Conservation (phyloP, 2,329 filamentous ascomycete species). For the Phaeosphaeriaceae sp. region DNA sequence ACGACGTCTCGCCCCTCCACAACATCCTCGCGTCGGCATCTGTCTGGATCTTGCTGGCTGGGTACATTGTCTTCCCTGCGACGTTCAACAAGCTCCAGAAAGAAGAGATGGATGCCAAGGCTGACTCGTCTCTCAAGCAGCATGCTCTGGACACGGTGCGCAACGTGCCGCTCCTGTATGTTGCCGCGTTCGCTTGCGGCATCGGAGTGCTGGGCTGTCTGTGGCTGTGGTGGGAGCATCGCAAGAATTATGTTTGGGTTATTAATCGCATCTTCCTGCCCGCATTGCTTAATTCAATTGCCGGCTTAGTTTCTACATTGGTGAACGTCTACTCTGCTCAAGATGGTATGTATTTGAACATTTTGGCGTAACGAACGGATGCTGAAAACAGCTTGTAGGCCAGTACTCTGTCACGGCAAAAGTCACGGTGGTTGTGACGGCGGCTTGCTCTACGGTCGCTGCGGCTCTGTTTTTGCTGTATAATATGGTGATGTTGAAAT, state of each 20-base stretch:
- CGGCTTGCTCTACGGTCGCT: constrained; percentile 44
- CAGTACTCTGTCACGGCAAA: constrained; percentile 50
- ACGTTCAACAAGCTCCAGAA: constrained; percentile 58
- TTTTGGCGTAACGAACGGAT: not conserved
- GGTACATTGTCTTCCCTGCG: constrained; percentile 61
- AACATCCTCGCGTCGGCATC: constrained; percentile 57
- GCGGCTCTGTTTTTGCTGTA: constrained; percentile 45
- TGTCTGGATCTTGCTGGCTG: constrained; percentile 60
- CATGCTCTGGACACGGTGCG: constrained; percentile 40
- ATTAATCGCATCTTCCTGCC: constrained; percentile 60
- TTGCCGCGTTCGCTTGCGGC: constrained; percentile 54
- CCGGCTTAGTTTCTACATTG: constrained; percentile 59
- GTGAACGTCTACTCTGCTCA: constrained; percentile 60
- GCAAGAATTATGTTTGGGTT: constrained; percentile 62
- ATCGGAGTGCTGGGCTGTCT: constrained; percentile 52
- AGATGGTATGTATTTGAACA: constrained; percentile 42
- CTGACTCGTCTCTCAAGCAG: constrained; percentile 22
- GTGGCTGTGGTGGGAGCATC: constrained; percentile 54
- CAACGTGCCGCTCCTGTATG: constrained; percentile 53
- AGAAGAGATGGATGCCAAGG: constrained; percentile 33
- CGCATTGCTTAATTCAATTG: constrained; percentile 54
- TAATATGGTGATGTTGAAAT: constrained; percentile 45
- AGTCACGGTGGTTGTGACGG: constrained; percentile 48
- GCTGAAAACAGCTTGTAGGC: constrained; percentile 8
- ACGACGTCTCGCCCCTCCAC: constrained; percentile 55